These are phyloP conservation scores for Globisporangium nodosum DNA, from an alignment of 352 stramenopile species.

Conservation along the genomic window DNA sequence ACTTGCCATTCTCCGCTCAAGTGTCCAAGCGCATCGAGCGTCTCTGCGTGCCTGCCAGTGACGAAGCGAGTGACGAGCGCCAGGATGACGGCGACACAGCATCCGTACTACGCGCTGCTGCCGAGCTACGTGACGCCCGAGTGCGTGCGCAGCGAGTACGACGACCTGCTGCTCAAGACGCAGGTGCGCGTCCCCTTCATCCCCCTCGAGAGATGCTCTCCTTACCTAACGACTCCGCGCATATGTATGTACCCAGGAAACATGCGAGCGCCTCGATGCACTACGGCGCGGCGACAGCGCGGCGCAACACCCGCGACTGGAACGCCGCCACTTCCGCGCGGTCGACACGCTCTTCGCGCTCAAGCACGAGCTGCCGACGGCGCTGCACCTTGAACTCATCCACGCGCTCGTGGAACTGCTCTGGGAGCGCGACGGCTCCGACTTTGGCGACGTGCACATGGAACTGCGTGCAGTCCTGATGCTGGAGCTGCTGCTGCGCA, in stretches of 20 bases:
- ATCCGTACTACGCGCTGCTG: conserved; percentile 57
- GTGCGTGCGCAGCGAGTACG: conserved; percentile 27
- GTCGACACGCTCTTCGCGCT: conserved; percentile 57
- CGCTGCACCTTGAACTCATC: conserved; percentile 41
- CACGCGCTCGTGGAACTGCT: conserved; percentile 37
- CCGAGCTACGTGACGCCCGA: conserved; percentile 48
- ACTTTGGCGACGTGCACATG: conserved; percentile 49
- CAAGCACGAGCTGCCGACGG: conserved; percentile 47
- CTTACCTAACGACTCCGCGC: too few relatives aligned
- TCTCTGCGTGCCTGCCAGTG: too few relatives aligned
- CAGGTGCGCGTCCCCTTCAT: conserved; percentile 17
- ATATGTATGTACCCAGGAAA: conserved; percentile 21
- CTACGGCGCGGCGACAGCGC: conserved; percentile 10
- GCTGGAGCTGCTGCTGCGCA: conserved; percentile 41
- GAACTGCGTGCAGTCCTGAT: conserved; percentile 35
- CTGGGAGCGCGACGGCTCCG: conserved; percentile 31
- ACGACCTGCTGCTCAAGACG: conserved; percentile 40
- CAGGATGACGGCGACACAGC: conserved; percentile 14
- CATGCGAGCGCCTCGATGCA: conserved; percentile 25
- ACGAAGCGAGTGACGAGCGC: neutral
- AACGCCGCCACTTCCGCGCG: conserved; percentile 42
- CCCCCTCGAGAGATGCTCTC: neutral
- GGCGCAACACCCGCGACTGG: neutral
- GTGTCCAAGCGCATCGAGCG: too few relatives aligned
- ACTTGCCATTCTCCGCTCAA: too few relatives aligned